Percentiles rank a stretch among this genome's conserved stretches.
These are phyloP conservation scores for Xylariaceae sp. DNA, from an alignment of 2,329 filamentous ascomycete species.

Conservation along the genomic window DNA sequence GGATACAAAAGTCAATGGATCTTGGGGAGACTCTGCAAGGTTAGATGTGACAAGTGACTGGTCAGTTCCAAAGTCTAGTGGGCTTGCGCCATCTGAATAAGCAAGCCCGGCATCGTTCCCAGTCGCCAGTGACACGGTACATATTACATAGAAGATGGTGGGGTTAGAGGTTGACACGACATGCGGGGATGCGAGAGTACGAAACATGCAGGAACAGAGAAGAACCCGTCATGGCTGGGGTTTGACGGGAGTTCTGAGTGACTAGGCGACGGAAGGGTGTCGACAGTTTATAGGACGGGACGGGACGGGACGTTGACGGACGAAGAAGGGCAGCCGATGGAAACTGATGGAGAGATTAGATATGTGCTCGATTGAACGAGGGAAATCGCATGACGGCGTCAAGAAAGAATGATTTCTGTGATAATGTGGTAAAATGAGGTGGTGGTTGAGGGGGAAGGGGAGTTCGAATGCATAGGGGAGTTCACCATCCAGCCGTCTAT, in stretches of 20 bases:
- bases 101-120: background rate
- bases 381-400: background rate
- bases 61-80: background rate
- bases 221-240: constrained; percentile 4
- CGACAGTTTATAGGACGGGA: constrained; percentile 16
- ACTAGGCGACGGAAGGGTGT: constrained; percentile 19
- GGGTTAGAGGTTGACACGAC: background rate
- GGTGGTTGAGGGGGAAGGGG: background rate
- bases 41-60: constrained; percentile 8
- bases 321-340: constrained; percentile 3
- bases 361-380: background rate
- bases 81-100: constrained; percentile 4
- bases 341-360: constrained; percentile 2
- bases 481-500: no score
- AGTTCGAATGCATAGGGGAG: no score
- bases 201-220: constrained; percentile 8
- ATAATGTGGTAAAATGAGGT: background rate
- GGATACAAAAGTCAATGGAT: background rate
- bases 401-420: background rate
- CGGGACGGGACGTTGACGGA: constrained; percentile 3
- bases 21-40: background rate
- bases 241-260: constrained; percentile 6
- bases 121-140: background rate
- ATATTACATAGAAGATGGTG: background rate
- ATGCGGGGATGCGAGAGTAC: constrained; percentile 2